Evolutionary conservation across 352 stramenopile species (phyloP).

Genomic region (Globisporangium radiosum): DNA sequence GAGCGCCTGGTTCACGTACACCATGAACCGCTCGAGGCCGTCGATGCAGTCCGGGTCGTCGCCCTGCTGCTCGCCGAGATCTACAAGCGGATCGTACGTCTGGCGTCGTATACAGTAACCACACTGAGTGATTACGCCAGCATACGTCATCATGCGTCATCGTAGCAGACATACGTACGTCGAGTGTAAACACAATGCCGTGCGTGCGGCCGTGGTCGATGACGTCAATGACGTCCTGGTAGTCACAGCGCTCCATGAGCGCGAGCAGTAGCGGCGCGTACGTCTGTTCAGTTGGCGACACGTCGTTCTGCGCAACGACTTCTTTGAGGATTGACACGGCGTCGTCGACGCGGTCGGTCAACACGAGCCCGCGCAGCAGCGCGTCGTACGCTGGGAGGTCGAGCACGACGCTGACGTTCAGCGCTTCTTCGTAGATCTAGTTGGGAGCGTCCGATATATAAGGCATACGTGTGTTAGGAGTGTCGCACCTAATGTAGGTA

Average conservation of each 20-base stretch:
- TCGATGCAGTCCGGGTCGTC: conserved; percentile 40
- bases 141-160: not conserved
- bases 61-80: conserved; percentile 38
- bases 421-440: conserved; percentile 39
- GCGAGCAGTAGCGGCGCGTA: conserved; percentile 40
- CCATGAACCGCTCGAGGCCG: conserved; percentile 44
- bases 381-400: conserved; percentile 53
- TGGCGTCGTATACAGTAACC: conserved; percentile 14
- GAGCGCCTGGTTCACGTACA: conserved; percentile 49
- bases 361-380: conserved; percentile 37
- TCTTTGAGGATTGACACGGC: conserved; percentile 34
- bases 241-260: conserved; percentile 44
- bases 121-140: not conserved
- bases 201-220: conserved; percentile 43
- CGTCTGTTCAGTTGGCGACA: conserved; percentile 43
- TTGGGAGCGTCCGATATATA: not conserved
- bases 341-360: conserved; percentile 29
- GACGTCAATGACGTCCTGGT: conserved; percentile 36
- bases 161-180: conserved; percentile 19
- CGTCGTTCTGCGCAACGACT: conserved; percentile 31
- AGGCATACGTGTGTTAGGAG: not conserved
- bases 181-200: conserved; percentile 43
- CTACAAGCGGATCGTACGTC: conserved; percentile 62
- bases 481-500: too few species aligned
- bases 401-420: conserved; percentile 35